phyloP scores from a whole-genome alignment of 1,139 yeast genomes.

The Kodamaea sp. region DNA sequence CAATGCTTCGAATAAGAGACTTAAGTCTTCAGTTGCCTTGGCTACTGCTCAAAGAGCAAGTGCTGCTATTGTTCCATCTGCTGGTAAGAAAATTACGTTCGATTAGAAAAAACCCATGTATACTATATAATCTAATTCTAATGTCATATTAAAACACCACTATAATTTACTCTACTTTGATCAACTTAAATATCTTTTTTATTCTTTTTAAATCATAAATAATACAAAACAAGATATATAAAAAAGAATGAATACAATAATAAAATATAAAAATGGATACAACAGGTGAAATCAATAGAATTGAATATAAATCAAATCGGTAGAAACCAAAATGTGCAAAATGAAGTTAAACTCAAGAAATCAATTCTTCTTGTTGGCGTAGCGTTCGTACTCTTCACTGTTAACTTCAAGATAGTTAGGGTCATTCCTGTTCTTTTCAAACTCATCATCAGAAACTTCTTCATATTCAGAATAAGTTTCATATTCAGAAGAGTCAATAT shows the following conservation, averaged over 20 bases:
- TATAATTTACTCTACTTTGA: not conserved
- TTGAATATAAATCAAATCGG: slow-evolving; percentile 1
- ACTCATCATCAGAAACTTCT: slow-evolving; percentile 50
- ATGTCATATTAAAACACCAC: not conserved
- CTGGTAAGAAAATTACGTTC: slow-evolving; percentile 85
- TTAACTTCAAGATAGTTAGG: slow-evolving; percentile 50
- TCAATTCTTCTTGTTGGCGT: not conserved
- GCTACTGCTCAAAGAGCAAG: slow-evolving; percentile 88
- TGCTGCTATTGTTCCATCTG: slow-evolving; percentile 82
- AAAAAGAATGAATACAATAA: slow-evolving; percentile 1
- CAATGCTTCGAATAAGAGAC: slow-evolving; percentile 34
- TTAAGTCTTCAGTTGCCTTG: slow-evolving; percentile 81
- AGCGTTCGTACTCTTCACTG: slow-evolving; percentile 29
- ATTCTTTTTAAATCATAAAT: no score
- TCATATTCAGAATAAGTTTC: slow-evolving; percentile 47
- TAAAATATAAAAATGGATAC: not conserved
- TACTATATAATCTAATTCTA: no score
- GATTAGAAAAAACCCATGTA: slow-evolving; percentile 21
- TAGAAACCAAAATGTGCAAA: no score
- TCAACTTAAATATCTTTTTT: not conserved
- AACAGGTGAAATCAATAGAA: not conserved
- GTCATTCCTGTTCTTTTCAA: slow-evolving; percentile 39
- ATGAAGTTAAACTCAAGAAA: not conserved
- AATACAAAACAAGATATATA: not conserved
- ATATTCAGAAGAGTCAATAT: slow-evolving; percentile 13